phyloP scores from a whole-genome alignment of 768 basidiomycete species.

The Agrocybe pediades region DNA sequence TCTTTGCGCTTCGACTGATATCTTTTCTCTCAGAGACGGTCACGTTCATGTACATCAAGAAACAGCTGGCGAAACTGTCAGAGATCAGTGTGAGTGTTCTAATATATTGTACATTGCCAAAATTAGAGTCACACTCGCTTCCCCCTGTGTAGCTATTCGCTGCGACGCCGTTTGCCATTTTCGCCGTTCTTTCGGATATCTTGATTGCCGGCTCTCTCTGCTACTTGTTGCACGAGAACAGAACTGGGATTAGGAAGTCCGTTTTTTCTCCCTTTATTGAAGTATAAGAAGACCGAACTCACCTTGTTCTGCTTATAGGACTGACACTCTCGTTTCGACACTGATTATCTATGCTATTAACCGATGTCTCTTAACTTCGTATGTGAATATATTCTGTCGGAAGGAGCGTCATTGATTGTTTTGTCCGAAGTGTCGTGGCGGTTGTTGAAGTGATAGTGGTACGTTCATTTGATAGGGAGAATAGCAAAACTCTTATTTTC shows the following conservation, averaged over 20 bases:
- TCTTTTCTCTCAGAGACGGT: conserved; percentile 30
- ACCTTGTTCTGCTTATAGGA: conserved; percentile 25
- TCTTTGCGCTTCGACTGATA: background rate
- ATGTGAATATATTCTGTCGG: conserved; percentile 9
- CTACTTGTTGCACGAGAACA: conserved; percentile 38
- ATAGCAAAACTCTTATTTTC: background rate
- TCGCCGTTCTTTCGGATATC: conserved; percentile 47
- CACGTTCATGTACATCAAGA: conserved; percentile 36
- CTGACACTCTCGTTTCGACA: conserved; percentile 40
- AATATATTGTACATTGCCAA: background rate
- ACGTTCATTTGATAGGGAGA: conserved; percentile 5
- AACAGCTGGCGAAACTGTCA: conserved; percentile 30
- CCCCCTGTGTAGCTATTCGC: conserved; percentile 31
- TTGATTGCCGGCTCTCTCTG: conserved; percentile 44
- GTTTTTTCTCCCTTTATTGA: background rate
- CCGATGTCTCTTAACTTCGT: conserved; percentile 51
- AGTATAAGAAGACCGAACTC: background rate
- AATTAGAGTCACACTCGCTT: no score
- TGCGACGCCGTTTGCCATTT: conserved; percentile 44
- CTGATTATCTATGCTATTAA: conserved; percentile 53
- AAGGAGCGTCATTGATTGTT: background rate
- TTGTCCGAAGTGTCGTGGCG: conserved; percentile 32
- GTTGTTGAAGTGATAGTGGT: conserved; percentile 40
- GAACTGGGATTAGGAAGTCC: conserved; percentile 37
- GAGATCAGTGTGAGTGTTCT: conserved; percentile 33